Evolutionary conservation across 768 basidiomycete species (phyloP), one percentile per base, ranked within the genome.

Genomic region (Tricholoma hemisulphureum): DNA sequence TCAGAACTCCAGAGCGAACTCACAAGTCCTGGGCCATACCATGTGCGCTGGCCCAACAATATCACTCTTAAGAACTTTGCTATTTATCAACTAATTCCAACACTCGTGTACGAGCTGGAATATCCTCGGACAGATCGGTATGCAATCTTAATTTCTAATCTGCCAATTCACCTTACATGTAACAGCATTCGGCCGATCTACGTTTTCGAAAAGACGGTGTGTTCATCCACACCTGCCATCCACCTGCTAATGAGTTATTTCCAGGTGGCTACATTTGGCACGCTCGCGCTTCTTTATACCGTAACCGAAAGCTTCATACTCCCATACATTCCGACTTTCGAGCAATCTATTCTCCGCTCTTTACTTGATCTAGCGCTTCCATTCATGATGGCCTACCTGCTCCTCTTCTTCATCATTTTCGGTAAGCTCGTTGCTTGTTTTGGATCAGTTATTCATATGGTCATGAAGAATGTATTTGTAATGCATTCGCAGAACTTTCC

Each of bases 51-150:
- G 85, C 95, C 95, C 0, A 78, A 86, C 48, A 98, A 95, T 69
- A 81, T 98, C 59, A 88, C 87, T 0, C 81, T 85, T 67, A 83
- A 79, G 65, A 89, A 93, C 71, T 98, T 95, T 68, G 83, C 83
- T 26, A 82, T 88, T 35, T 99, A 95, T 73, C 84, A 92, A 74
- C 74, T 95, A 35, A 86, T 91, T 46, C 97, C 97, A 13, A 93
- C 93, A 0, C 80, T 99, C 41, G 95, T 98, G 6, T 99, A 99
- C 67, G 95, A 98, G 70, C 78, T 98, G 31, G 95, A 98, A 72
- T 99, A 95, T 71, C 96, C 96, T 9, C 77, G 96, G 51, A 98
- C 96, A 9, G 85, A 91, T 29, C 76, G 80, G 92, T 92, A 66
- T 51, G 83, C 39, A 28, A 24, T 29, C 1, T 28, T 49, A 10